These are phyloP conservation scores for Paralagenidium karlingii DNA, from an alignment of 352 stramenopile species.

Conservation along the genomic window DNA sequence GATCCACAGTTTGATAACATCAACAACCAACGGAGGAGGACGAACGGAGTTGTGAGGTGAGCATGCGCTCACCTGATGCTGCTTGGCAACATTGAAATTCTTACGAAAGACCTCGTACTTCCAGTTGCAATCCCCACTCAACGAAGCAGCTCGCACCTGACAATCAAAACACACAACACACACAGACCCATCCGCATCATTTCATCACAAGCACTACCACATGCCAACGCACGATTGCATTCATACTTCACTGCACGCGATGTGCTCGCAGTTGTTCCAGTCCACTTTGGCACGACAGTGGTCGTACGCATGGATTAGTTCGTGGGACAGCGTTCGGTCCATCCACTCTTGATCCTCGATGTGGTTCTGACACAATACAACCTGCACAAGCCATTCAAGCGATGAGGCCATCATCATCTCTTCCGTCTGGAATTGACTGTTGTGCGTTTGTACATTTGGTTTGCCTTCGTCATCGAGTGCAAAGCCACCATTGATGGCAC, in stretches of 20 bases:
- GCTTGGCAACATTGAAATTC: conserved; percentile 82
- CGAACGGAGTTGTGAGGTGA: neutral
- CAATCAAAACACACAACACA: neutral
- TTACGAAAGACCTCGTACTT: conserved; percentile 88
- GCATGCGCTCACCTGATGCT: conserved; percentile 59
- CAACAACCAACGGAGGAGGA: neutral
- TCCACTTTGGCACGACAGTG: conserved; percentile 89
- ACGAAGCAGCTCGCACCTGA: conserved; percentile 52
- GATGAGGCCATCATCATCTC: conserved; percentile 3
- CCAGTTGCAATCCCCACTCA: conserved; percentile 85
- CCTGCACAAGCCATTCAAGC: conserved; percentile 9
- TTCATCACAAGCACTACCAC: no score
- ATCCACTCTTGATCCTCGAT: conserved; percentile 86
- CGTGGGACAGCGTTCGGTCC: conserved; percentile 86
- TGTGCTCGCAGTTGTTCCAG: conserved; percentile 87
- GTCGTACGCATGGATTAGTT: conserved; percentile 91
- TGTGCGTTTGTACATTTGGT: conserved; percentile 26
- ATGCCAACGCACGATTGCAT: conserved; percentile 8
- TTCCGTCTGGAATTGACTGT: neutral
- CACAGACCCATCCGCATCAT: neutral
- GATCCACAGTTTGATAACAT: neutral
- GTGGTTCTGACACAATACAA: conserved; percentile 86
- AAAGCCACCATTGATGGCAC: conserved; percentile 80
- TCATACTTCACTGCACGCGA: conserved; percentile 89
- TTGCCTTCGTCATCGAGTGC: conserved; percentile 63